These are phyloP conservation scores for Phytophthora idaei DNA, from an alignment of 352 stramenopile species.

Conservation along the genomic window DNA sequence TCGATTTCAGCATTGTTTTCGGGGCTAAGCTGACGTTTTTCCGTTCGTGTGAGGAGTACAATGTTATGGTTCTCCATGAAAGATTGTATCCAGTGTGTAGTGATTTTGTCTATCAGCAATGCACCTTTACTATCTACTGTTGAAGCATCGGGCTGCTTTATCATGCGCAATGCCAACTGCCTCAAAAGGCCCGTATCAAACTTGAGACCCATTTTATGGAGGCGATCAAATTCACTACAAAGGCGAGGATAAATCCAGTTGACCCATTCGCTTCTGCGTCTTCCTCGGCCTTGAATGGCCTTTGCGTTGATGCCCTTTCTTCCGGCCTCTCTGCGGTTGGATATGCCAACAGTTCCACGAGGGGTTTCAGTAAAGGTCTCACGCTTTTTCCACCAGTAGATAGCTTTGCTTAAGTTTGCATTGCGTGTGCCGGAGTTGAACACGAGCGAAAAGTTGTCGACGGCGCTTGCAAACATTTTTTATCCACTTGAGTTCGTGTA, in stretches of 20 bases:
- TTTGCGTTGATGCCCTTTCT: not conserved
- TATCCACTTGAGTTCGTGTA: not conserved
- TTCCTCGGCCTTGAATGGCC: not conserved
- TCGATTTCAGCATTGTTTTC: not conserved
- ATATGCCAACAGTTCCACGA: no score
- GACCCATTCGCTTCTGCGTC: not conserved
- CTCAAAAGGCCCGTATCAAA: not conserved
- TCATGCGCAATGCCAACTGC: not conserved
- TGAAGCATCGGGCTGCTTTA: not conserved
- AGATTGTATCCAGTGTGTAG: not conserved
- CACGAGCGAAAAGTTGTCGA: not conserved
- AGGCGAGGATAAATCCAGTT: not conserved
- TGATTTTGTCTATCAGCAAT: not conserved
- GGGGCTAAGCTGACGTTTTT: not conserved
- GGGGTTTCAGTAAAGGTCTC: no score
- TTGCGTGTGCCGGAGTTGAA: slow-evolving; percentile 1
- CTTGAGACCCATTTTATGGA: not conserved
- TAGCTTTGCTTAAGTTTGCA: not conserved
- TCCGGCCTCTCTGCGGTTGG: not conserved
- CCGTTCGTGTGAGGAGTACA: not conserved
- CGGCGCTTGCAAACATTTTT: not conserved
- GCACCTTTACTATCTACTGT: not conserved
- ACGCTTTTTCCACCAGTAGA: not conserved
- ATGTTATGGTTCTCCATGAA: slow-evolving; percentile 1
- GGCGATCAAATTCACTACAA: not conserved